phyloP scores from a whole-genome alignment of 345 rosid species.

The Eucalyptus polybractea region DNA sequence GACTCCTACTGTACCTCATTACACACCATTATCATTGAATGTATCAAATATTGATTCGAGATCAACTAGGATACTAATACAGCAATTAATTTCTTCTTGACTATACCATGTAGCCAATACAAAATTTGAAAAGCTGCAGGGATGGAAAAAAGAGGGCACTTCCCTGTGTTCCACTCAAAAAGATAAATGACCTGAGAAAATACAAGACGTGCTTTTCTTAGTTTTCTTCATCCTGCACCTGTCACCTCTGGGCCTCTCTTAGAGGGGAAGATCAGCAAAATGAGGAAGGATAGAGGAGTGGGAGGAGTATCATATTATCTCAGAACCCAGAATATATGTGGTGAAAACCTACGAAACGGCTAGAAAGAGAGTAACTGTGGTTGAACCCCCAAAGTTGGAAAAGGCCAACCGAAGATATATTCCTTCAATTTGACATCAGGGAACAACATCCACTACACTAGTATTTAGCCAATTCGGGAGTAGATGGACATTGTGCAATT shows the following conservation, averaged over 20 bases:
- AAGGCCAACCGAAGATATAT: background rate
- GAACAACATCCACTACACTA: background rate
- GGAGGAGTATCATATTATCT: background rate
- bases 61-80: too few species aligned
- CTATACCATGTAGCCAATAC: too few species aligned
- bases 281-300: background rate
- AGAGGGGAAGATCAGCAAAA: background rate
- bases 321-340: background rate
- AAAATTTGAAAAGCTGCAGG: too few species aligned
- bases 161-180: background rate
- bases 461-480: too few species aligned
- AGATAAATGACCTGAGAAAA: background rate
- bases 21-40: too few species aligned
- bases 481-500: background rate
- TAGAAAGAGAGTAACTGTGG: background rate
- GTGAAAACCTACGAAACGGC: background rate
- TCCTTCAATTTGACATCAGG: background rate
- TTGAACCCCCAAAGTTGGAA: background rate
- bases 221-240: background rate
- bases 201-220: background rate
- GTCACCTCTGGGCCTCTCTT: background rate
- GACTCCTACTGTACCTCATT: too few species aligned
- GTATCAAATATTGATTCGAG: too few species aligned
- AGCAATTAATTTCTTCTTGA: too few species aligned
- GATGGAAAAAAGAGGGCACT: too few species aligned